Base-by-base conservation (phyloP, 768 basidiomycete species). In the Cytidiella melzeri region DNA sequence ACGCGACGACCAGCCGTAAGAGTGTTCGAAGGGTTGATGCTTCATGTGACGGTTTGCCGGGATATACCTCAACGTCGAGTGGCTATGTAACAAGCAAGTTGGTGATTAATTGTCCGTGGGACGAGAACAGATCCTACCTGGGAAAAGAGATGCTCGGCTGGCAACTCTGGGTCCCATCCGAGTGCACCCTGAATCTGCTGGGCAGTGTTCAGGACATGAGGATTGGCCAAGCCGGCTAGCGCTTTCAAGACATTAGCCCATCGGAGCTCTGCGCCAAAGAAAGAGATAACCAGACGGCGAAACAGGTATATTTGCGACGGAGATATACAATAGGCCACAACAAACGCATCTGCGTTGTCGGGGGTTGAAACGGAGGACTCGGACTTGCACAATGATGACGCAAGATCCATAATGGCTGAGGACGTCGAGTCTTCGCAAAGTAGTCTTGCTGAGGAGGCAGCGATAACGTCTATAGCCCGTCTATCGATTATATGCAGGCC, bases 371-470 rank as follows among this genome's bases (percentile, higher is more conserved):
- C 18, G 4, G 43, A 15, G 12, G 9, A 10, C 3, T 28, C 2
- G 5, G 47, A 43, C 5, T 10, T 23, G 27, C 23, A 7, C 15
- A 56, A 5, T 2, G 46, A 11, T 3, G 51, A 47, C 13, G 26
- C 41, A 7, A 60, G 30, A 27, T 47, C 51, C 5, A 48, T 43
- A 21, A 53, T 40, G 5, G 28, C 43, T 1, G 45, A 39, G 21
- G 46, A 43, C 4, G 44, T 24, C 3, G 50, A 53, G 25, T 58
- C 55, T 23, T 55, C 44, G 0, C 6, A 27, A 7, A 52, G 25
- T 0, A 57, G 49, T 28, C 37, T 47, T 6, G 54, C 48, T 9
- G 46, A 38, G 19, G 48, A 40, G 25, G 26, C 37, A 5, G 27
- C 2, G 12, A 34, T 2, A n/a, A 20, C 5, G 15, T n/a, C 42